Base-by-base conservation (phyloP, 2,329 filamentous ascomycete species). In the Neobulgaria alba region DNA sequence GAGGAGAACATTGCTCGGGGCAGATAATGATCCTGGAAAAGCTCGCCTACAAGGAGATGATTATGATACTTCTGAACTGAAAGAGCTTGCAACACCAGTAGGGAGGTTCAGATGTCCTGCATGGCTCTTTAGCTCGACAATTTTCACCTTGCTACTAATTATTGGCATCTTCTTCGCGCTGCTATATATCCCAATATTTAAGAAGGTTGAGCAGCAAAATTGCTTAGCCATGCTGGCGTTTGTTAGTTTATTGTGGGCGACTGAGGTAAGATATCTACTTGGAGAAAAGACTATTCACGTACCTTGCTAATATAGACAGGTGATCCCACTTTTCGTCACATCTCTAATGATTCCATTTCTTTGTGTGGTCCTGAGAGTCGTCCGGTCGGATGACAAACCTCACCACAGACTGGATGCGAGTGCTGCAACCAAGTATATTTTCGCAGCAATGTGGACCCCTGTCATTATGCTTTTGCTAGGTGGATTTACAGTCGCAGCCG, bases 401-500 rank as follows among this genome's bases (percentile, higher is more conserved):
- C 71, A 86, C 46, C 65, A 68, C 33, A 77, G 90, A 16, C 71
- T 98, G 5, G 73, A 75, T n/a, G 77, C 88, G 3, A 89, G 89
- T 60, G 73, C 78, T 32, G 89, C 92, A 0, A 86, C 90, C 0
- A 71, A 75, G 19, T 90, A 84, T 56, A 83, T 95, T 43, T 96
- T 98, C 56, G 73, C 87, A 3, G 82, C 92, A 18, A 98, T 98
- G 92, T 98, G 92, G 92, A 95, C 90, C 3, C 90, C 92, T 0
- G 92, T 98, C 41, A 98, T 98, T 53, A 96, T 98, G 92, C 77
- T 98, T 12, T 71, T 98, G 16, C 78, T 98, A 0, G 92, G 92
- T 52, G 92, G 92, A 21, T 98, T 98, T 58, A 95, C 92, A 2
- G 82, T 98, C 39, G 92, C 92, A 8, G 92, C 92, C 0, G 93